Evolutionary conservation across 2,329 filamentous ascomycete genomes (phyloP), one percentile per base, ranked within the genome.

Genomic region (Fusarium sp.): DNA sequence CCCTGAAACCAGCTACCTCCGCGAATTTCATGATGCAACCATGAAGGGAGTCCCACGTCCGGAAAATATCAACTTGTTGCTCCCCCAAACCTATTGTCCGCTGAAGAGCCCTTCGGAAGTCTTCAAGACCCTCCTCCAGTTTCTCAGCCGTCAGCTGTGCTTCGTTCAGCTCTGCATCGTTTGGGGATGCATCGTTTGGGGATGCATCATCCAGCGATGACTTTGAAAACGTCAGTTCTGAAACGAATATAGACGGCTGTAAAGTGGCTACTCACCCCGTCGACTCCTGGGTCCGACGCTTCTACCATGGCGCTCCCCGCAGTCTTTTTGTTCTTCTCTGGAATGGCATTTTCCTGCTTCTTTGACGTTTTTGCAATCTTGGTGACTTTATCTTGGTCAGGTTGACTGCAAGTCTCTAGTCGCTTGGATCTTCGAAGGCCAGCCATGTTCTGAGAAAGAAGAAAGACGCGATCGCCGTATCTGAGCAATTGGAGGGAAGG

Each of bases 291-390:
- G 13, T 8, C 17, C 2, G 2, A 27, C 20, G 33, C 17, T 4
- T 15, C 38, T 17, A 12, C 29, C 47, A 60, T 44, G 14, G 35
- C 22, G 36, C 29, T 33, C 12, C 13, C 13, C 3, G 8, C 22
- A 0, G 2, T 11, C 31, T n/a, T n/a, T 1, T 12, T 29, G 20
- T 29, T 36, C 22, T 42, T 0, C 2, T 4, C 25, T 31, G 4
- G 1, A 42, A 54, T 15, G 22, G 0, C 15, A 2, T 4, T 0
- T 22, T 31, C 11, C 20, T 42, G 25, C 11, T 22, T 27, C 1
- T 49, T 60, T 36, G 29, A 54, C 22, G 12, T 5, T 27, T 33
- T 54, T 31, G 46, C 12, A 1, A 18, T 50, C 36, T 60, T 54
- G n/a, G 18, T 7, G 29, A 29, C 29, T 60, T 6, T 35, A 8